These are phyloP conservation scores for Haplosporangium gracile DNA, from an alignment of 192 early-diverging fungal species.

Conservation along the genomic window DNA sequence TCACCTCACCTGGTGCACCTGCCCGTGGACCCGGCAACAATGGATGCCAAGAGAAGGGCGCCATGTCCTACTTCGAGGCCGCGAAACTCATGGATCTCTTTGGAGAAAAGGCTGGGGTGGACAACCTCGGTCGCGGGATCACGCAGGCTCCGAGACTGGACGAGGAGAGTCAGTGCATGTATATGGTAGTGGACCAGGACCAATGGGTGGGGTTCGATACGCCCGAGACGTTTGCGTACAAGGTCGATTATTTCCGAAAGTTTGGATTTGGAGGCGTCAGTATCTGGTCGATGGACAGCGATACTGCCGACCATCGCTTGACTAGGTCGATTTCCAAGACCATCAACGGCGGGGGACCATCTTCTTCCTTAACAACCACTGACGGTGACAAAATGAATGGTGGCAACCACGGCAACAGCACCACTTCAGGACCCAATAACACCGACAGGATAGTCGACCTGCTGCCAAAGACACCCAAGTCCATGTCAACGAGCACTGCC, in stretches of 20 bases:
- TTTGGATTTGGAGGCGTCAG: conserved; percentile 42
- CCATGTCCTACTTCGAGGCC: conserved; percentile 41
- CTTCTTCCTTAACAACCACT: background rate
- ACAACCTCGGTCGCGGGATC: conserved; percentile 1
- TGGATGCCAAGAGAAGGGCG: conserved; percentile 39
- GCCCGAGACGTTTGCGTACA: conserved; percentile 37
- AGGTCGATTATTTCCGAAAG: conserved; percentile 30
- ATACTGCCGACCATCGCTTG: conserved; percentile 22
- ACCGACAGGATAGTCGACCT: background rate
- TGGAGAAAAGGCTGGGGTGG: background rate
- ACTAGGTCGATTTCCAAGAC: conserved; percentile 19
- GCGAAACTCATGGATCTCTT: conserved; percentile 9
- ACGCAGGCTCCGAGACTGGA: conserved; percentile 26
- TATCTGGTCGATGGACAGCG: conserved; percentile 47
- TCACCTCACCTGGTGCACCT: conserved; percentile 23
- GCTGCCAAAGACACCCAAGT: background rate
- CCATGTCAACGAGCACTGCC: too few species aligned
- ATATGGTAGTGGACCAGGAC: conserved; percentile 30
- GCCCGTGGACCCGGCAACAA: conserved; percentile 20
- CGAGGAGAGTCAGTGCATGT: conserved; percentile 32
- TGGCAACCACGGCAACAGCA: background rate
- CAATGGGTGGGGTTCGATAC: conserved; percentile 42
- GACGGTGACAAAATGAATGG: background rate
- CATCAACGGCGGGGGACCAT: background rate
- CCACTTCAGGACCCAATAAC: background rate